Evolutionary conservation across 805 yeast species (phyloP), one percentile per base, ranked within the genome.

Genomic region (Wickerhamia fluorescens): DNA sequence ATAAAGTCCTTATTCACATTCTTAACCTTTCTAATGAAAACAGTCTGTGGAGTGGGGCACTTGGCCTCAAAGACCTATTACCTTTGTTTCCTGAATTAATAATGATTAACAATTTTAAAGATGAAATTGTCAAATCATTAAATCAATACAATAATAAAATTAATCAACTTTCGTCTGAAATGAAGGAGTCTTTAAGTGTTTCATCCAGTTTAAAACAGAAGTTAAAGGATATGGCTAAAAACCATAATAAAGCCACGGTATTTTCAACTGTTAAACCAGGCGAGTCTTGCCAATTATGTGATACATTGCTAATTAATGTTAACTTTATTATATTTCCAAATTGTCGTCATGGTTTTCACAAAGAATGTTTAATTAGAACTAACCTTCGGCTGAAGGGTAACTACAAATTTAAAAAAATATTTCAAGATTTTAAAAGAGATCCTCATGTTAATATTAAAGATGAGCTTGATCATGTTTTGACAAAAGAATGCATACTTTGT

Each of bases 321-420:
- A 81, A 75, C 47, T 87, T 87, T 42, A 68, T 78, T 30, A 74
- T 78, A 4, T 92, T 85, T 47, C 96, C 96, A 1, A 62, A 59
- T 34, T 92, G 98, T 49, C 80, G 73, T 33, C 98, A 92, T 51
- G 74, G 84, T 4, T 82, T 84, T 56, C 97, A 92, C 49, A 78
- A 77, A 29, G 95, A 87, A 49, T 92, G 98, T 58, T 53, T 86
- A n/a, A 71, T 81, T 5, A 69, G 72, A 33, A 60, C 60, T 21
- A 72, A 81, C 19, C 47, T 79, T 29, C 61, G 64, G 20, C 75
- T 80, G 17, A 76, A 75, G 35, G 60, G 63, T 24, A 86, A 85
- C 40, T 78, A 78, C 48, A 66, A 74, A 22, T 66, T 78, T 29
- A 78, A 78, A 48, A 76, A 73, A 45, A 61, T 72, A 18, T 71